Evolutionary conservation across 805 yeast genomes (phyloP).

Genomic region (Scheffersomyces stipitis): DNA sequence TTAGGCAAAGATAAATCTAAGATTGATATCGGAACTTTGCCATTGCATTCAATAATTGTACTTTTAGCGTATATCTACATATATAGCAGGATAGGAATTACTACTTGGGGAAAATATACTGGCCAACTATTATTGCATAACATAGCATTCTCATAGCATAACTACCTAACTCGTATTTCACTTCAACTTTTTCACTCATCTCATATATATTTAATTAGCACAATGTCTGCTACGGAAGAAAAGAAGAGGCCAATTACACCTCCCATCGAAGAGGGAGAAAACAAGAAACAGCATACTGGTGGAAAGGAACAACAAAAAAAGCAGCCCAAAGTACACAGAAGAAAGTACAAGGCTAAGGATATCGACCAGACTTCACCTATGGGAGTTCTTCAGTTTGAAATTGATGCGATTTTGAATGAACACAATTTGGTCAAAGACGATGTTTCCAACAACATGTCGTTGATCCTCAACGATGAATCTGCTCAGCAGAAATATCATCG

Average conservation of each 20-base stretch:
- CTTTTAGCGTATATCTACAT: too few species aligned
- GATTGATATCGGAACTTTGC: too few species aligned
- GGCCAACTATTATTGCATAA: too few species aligned
- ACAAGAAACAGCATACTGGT: conserved; percentile 4
- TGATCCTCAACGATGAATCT: conserved; percentile 59
- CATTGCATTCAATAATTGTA: too few species aligned
- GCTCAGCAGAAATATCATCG: conserved; percentile 56
- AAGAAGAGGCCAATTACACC: conserved; percentile 11
- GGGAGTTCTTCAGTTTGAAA: conserved; percentile 77
- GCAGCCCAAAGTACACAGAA: conserved; percentile 27
- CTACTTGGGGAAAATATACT: too few species aligned
- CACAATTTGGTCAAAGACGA: conserved; percentile 44
- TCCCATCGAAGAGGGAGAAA: conserved; percentile 3
- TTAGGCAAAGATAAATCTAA: too few species aligned
- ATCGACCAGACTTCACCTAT: conserved; percentile 76
- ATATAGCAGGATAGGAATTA: too few species aligned
- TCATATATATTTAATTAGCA: too few species aligned
- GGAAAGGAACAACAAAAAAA: conserved; percentile 14
- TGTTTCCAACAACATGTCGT: conserved; percentile 64
- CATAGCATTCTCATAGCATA: too few species aligned
- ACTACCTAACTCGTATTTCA: too few species aligned
- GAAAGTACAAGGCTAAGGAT: conserved; percentile 60
- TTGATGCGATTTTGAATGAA: conserved; percentile 53
- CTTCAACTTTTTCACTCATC: too few species aligned
- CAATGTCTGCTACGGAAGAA: conserved; percentile 6